Conservation (phyloP, 495 filamentous ascomycete genomes). For the Hypomontagnella monticulosa region DNA sequence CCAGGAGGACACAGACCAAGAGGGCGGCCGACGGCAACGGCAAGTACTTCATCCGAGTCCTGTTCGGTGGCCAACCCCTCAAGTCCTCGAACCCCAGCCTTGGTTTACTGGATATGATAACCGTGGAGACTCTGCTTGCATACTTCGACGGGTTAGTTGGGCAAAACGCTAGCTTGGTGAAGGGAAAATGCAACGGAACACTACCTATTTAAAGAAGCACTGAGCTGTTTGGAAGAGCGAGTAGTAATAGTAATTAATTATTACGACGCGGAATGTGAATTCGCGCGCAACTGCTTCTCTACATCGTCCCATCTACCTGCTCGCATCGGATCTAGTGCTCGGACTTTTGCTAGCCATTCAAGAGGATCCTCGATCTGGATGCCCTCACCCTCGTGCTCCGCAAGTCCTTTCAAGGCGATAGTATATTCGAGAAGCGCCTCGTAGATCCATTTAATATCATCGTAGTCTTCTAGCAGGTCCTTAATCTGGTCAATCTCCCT, state of each 20-base stretch:
- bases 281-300: constrained; percentile 52
- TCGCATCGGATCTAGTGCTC: constrained; percentile 74
- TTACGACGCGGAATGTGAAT: constrained; percentile 23
- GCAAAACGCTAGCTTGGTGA: constrained; percentile 55
- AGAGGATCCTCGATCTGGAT: constrained; percentile 59
- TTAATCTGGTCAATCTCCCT: constrained; percentile 73
- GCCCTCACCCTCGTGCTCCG: constrained; percentile 44
- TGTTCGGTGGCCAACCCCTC: constrained; percentile 71
- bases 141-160: constrained; percentile 75
- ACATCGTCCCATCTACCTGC: constrained; percentile 74
- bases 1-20: constrained; percentile 47
- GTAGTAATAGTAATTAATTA: constrained; percentile 1
- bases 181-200: constrained; percentile 43
- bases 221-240: neutral
- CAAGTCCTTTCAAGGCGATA: constrained; percentile 57
- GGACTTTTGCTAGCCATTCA: constrained; percentile 71
- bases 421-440: constrained; percentile 76
- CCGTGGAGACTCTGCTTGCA: constrained; percentile 62
- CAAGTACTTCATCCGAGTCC: constrained; percentile 62
- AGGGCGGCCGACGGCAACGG: constrained; percentile 7
- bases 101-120: constrained; percentile 70
- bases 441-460: constrained; percentile 81
- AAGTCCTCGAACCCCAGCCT: constrained; percentile 66
- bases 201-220: constrained; percentile 20
- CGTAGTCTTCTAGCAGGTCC: constrained; percentile 79